Evolutionary conservation across 78 protist genomes (phyloP), one percentile per base, ranked within the genome.

Genomic region (Pelomyxa schiedti): DNA sequence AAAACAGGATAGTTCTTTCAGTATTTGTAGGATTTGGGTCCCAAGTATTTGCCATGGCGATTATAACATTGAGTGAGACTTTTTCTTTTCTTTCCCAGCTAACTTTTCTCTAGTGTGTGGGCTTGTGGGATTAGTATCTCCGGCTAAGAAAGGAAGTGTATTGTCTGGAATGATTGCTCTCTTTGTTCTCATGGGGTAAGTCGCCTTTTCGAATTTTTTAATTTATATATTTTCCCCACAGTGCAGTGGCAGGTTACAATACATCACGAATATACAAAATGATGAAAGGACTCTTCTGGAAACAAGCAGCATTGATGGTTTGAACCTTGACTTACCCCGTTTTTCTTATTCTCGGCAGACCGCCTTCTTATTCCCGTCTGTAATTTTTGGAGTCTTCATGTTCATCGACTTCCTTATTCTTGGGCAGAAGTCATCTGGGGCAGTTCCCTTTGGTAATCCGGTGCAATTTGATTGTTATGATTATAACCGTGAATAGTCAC

Each of bases 71-170:
- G 91, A n/a, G 81, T 76, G 32, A 3, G 80, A 68, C 30, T 64
- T 36, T 32, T 72, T 65, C 69, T 36, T 65, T 4, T 65, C 30
- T 4, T 65, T 65, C 7, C 43, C 37, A 37, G 64, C 77, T 29
- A n/a, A n/a, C n/a, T n/a, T n/a, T n/a, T 32, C 74, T 1, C 32
- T 69, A 36, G 22, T 92, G 37, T 79, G 91, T 28, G 97, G 98
- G 5, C 36, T 91, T 40, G 80, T 94, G 22, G 99, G 99, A 28
- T 91, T 97, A 87, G 90, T 97, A 4, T 86, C 96, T 6, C 98
- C 98, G 5, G 94, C 97, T 40, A 88, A 78, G 39, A 86, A 97
- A 36, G 98, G 98, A 29, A 76, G 86, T 24, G 82, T 97, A 8
- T 72, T 88, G 64, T 76, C 91, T 2, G 84, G 95, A 0, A 39